A percentile compares a stretch with the other conserved stretches of the same genome.
Evolutionary conservation across 805 yeast species (phyloP).

Genomic region (Starmerella sirachaensis): DNA sequence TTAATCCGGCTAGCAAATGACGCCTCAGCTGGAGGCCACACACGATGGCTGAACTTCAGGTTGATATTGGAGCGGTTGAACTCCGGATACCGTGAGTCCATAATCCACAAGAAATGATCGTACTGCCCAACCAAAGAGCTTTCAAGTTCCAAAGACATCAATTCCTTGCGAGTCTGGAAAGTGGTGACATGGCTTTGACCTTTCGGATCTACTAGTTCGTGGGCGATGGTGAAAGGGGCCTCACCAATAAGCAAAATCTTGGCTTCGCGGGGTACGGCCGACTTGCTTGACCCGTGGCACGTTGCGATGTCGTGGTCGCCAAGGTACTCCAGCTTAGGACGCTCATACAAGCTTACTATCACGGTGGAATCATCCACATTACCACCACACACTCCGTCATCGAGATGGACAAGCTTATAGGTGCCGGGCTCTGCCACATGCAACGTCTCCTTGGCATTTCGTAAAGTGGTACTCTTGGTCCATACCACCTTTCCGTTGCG

Average conservation of each 20-base stretch:
- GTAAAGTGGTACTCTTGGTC: background rate
- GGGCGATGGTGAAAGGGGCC: constrained; percentile 22
- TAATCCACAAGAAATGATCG: constrained; percentile 19
- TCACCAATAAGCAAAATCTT: constrained; percentile 14
- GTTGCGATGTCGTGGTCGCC: constrained; percentile 18
- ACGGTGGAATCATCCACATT: constrained; percentile 31
- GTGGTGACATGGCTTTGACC: constrained; percentile 8
- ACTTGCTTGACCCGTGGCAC: constrained; percentile 3
- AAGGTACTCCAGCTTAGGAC: constrained; percentile 35
- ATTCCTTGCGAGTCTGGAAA: background rate
- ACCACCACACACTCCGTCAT: constrained; percentile 45
- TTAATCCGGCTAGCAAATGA: background rate
- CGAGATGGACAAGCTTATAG: constrained; percentile 36
- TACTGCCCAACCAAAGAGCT: constrained; percentile 14
- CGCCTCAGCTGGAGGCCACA: constrained; percentile 13
- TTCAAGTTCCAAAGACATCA: background rate
- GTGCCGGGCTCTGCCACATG: constrained; percentile 36
- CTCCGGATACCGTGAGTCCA: constrained; percentile 19
- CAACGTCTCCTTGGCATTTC: constrained; percentile 18
- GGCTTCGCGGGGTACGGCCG: background rate
- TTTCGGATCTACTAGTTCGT: constrained; percentile 18
- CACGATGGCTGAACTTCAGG: constrained; percentile 10
- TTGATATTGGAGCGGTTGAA: constrained; percentile 8
- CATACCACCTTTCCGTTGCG: too few species aligned
- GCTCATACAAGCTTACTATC: constrained; percentile 35